Percentiles rank a stretch among this genome's conserved stretches.
phyloP scores from a whole-genome alignment of 2,329 filamentous ascomycete species.

The Oidium heveae region DNA sequence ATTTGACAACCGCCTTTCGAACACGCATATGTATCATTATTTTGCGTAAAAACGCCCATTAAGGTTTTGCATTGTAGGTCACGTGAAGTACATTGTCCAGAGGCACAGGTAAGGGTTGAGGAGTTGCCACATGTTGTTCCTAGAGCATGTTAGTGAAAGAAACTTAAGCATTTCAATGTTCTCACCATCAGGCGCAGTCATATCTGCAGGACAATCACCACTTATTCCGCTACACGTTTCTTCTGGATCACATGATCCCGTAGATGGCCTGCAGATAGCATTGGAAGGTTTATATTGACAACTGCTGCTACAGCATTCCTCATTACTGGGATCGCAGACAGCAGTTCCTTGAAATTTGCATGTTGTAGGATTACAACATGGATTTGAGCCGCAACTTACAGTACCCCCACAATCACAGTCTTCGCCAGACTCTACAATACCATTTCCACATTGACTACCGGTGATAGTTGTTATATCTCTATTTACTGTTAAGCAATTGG shows the following conservation, averaged over 20 bases:
- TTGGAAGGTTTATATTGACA: constrained; percentile 43
- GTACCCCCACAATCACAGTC: constrained; percentile 85
- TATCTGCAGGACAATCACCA: constrained; percentile 50
- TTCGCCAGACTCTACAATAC: constrained; percentile 83
- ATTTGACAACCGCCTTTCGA: constrained; percentile 46
- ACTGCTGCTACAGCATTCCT: constrained; percentile 46
- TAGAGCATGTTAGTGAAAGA: constrained; percentile 6
- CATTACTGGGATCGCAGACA: constrained; percentile 58
- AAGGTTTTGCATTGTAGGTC: constrained; percentile 70
- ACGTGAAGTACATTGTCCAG: constrained; percentile 81
- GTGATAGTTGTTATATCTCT: constrained; percentile 57
- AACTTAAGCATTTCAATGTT: not conserved
- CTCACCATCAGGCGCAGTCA: constrained; percentile 38
- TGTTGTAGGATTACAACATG: constrained; percentile 63
- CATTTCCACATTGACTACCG: constrained; percentile 77
- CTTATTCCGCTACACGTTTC: constrained; percentile 57
- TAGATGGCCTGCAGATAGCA: constrained; percentile 58
- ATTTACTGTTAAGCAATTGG: constrained; percentile 62
- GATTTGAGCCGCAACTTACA: constrained; percentile 43
- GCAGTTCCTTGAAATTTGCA: constrained; percentile 55
- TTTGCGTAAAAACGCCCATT: constrained; percentile 47
- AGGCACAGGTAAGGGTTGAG: constrained; percentile 44
- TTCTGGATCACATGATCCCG: constrained; percentile 58
- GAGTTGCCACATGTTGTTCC: constrained; percentile 38
- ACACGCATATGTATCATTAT: constrained; percentile 63